A percentile compares a stretch with the other conserved stretches of the same genome.
Conservation (phyloP, 805 yeast genomes). For the Cyberlindnera mycetangii region DNA sequence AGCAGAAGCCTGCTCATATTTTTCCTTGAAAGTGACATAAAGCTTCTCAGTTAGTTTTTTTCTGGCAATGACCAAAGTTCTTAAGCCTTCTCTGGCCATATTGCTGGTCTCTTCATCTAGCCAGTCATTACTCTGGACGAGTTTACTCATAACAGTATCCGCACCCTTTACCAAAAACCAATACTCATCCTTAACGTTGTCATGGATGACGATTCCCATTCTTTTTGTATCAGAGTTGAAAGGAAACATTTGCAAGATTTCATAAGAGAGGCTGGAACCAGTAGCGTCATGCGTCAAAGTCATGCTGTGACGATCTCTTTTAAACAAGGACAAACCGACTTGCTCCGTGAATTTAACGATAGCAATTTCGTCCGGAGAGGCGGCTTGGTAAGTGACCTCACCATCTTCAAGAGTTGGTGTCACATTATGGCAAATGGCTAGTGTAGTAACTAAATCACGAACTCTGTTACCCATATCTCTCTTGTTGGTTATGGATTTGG, state of each 20-base stretch:
- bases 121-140: conserved; percentile 91
- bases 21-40: conserved; percentile 61
- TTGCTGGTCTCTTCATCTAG: conserved; percentile 95
- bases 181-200: conserved; percentile 57
- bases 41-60: conserved; percentile 55
- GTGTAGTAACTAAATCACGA: conserved; percentile 73
- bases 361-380: conserved; percentile 98
- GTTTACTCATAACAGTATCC: conserved; percentile 84
- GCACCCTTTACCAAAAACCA: conserved; percentile 96
- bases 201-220: conserved; percentile 87
- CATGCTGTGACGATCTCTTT: conserved; percentile 78
- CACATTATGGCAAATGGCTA: conserved; percentile 96
- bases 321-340: conserved; percentile 77
- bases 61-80: conserved; percentile 93
- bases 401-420: conserved; percentile 89
- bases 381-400: conserved; percentile 84
- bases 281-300: conserved; percentile 62
- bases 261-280: conserved; percentile 50
- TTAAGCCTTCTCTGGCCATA: conserved; percentile 97
- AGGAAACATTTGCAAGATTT: conserved; percentile 83
- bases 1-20: conserved; percentile 69
- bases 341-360: conserved; percentile 87
- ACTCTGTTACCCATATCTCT: conserved; percentile 76
- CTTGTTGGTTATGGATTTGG: conserved; percentile 36
- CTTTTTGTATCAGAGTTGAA: conserved; percentile 94